These are phyloP conservation scores for Neolentinus lepideus DNA, from an alignment of 1,284 basidiomycete genomes.

Conservation along the genomic window DNA sequence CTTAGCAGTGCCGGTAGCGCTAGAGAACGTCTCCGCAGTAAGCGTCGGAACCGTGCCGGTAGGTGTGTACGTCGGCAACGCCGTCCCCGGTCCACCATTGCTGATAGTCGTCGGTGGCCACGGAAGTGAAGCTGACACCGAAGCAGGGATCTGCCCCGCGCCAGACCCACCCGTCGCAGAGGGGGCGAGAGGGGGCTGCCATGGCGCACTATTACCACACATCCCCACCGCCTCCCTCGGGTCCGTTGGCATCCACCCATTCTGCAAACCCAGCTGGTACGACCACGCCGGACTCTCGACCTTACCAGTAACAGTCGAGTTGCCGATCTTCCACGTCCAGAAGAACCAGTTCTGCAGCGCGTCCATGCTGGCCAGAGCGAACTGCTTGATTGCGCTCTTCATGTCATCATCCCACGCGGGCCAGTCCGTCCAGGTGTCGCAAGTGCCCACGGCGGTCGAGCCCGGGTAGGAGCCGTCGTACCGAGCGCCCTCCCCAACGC, in stretches of 20 bases:
- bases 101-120: constrained; percentile 60
- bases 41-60: constrained; percentile 55
- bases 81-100: constrained; percentile 32
- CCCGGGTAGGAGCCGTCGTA: constrained; percentile 63
- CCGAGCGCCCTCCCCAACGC: constrained; percentile 69
- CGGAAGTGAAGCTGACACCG: constrained; percentile 33
- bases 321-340: constrained; percentile 93
- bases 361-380: constrained; percentile 80
- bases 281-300: constrained; percentile 86
- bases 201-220: constrained; percentile 56
- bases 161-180: constrained; percentile 77
- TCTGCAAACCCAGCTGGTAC: constrained; percentile 75
- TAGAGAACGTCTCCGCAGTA: constrained; percentile 46
- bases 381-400: constrained; percentile 57
- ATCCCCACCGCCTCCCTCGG: constrained; percentile 66
- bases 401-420: constrained; percentile 49
- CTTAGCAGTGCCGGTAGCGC: constrained; percentile 26
- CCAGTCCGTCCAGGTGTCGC: constrained; percentile 69
- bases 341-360: constrained; percentile 91
- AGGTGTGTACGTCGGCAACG: constrained; percentile 58
- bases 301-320: constrained; percentile 53
- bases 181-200: constrained; percentile 47
- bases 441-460: constrained; percentile 43
- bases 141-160: constrained; percentile 53
- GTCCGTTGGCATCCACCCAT: constrained; percentile 87